Percentiles rank a stretch among this genome's conserved stretches.
phyloP scores from a whole-genome alignment of 2,329 filamentous ascomycete genomes.

The Sclerotinia nivalis region DNA sequence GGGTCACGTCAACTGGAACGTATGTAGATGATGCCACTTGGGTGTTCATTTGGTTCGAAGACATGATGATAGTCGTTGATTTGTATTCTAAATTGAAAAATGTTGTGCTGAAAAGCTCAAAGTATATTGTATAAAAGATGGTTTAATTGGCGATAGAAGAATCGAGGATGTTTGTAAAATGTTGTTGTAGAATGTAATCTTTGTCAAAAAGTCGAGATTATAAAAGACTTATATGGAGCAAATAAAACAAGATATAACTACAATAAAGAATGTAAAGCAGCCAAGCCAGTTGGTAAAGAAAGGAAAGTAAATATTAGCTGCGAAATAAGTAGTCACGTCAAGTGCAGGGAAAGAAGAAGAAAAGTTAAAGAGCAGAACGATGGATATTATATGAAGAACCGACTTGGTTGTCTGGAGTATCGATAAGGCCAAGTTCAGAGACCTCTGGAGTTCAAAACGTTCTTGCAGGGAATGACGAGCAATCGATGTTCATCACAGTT shows the following conservation, averaged over 20 bases:
- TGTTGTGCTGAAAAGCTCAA: slow-evolving; percentile 21
- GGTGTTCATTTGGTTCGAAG: slow-evolving; percentile 42
- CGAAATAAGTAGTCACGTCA: slow-evolving; percentile 40
- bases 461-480: slow-evolving; percentile 23
- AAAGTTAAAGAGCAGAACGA: slow-evolving; percentile 29
- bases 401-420: slow-evolving; percentile 36
- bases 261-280: slow-evolving; percentile 53
- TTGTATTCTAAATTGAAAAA: slow-evolving; percentile 30
- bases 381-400: slow-evolving; percentile 39
- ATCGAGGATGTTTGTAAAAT: slow-evolving; percentile 39
- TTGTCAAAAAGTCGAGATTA: slow-evolving; percentile 31
- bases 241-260: slow-evolving; percentile 40
- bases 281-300: slow-evolving; percentile 55
- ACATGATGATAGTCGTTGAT: slow-evolving; percentile 40
- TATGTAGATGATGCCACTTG: slow-evolving; percentile 38
- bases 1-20: slow-evolving; percentile 52
- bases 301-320: slow-evolving; percentile 47
- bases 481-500: slow-evolving; percentile 40
- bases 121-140: slow-evolving; percentile 33
- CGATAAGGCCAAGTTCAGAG: slow-evolving; percentile 4
- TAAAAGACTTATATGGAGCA: slow-evolving; percentile 31
- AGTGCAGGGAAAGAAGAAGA: slow-evolving; percentile 37
- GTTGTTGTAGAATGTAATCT: slow-evolving; percentile 50
- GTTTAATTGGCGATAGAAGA: slow-evolving; percentile 41
- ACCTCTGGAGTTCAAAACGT: slow-evolving; percentile 14